phyloP scores from a whole-genome alignment of 768 basidiomycete species.

The Mycena galericulata region DNA sequence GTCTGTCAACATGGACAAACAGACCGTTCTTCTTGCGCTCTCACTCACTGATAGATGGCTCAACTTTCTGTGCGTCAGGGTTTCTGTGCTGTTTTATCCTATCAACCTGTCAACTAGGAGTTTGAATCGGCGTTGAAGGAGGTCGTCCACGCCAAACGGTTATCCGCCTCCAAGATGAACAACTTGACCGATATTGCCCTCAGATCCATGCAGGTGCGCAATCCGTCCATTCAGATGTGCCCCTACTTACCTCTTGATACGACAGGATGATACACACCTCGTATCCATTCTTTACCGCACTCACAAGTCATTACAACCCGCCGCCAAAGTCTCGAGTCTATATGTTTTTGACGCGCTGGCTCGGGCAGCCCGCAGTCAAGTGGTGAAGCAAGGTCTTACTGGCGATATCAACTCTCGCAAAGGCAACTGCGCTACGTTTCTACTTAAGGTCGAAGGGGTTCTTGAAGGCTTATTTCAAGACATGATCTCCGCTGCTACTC shows the following conservation, averaged over 20 bases:
- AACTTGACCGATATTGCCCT: slow-evolving; percentile 81
- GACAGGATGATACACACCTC: slow-evolving; percentile 85
- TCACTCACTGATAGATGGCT: slow-evolving; percentile 7
- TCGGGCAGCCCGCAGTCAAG: slow-evolving; percentile 80
- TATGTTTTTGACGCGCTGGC: slow-evolving; percentile 96
- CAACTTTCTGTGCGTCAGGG: slow-evolving; percentile 17
- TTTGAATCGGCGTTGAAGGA: slow-evolving; percentile 87
- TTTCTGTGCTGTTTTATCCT: neutral
- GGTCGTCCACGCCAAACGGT: slow-evolving; percentile 82
- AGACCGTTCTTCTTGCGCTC: no score
- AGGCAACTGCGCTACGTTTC: slow-evolving; percentile 85
- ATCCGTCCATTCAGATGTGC: neutral
- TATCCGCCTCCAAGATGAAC: slow-evolving; percentile 90
- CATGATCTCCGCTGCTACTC: slow-evolving; percentile 71
- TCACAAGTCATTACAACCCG: slow-evolving; percentile 79
- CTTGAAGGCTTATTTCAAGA: slow-evolving; percentile 92
- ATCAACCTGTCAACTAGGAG: slow-evolving; percentile 57
- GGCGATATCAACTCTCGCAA: slow-evolving; percentile 66
- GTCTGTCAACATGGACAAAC: slow-evolving; percentile 34
- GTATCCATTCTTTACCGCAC: slow-evolving; percentile 91
- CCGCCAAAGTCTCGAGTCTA: slow-evolving; percentile 85
- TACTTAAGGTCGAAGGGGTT: slow-evolving; percentile 91
- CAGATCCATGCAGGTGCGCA: slow-evolving; percentile 80
- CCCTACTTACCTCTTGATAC: slow-evolving; percentile 8
- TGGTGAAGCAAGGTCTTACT: slow-evolving; percentile 71